phyloP scores from a whole-genome alignment of 2,329 filamentous ascomycete genomes.

The Colletotrichum sp. region DNA sequence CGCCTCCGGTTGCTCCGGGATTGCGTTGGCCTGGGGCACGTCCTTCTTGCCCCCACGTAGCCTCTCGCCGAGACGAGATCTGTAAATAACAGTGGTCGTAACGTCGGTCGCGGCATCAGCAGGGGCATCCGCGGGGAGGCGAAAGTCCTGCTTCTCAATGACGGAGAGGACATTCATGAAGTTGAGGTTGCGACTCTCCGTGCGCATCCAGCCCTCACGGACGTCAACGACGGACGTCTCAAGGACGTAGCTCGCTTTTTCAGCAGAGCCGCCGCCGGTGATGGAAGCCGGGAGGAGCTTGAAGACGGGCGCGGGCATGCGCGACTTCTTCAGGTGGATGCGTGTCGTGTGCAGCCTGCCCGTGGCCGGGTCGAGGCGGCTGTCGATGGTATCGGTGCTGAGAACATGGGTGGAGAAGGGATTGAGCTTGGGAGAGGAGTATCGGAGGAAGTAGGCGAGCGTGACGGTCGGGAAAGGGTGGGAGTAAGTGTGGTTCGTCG shows the following conservation, averaged over 20 bases:
- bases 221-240: constrained; percentile 82
- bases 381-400: constrained; percentile 82
- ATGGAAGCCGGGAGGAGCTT: constrained; percentile 76
- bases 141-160: constrained; percentile 76
- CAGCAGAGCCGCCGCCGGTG: constrained; percentile 64
- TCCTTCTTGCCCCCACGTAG: constrained; percentile 58
- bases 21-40: constrained; percentile 36
- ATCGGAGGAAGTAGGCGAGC: constrained; percentile 88
- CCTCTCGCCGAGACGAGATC: constrained; percentile 74
- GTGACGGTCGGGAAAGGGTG: constrained; percentile 87
- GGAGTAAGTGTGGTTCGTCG: constrained; percentile 74
- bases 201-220: constrained; percentile 82
- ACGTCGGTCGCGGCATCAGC: constrained; percentile 63
- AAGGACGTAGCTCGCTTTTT: constrained; percentile 80
- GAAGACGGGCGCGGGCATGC: constrained; percentile 75
- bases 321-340: constrained; percentile 82
- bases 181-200: constrained; percentile 81
- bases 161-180: constrained; percentile 83
- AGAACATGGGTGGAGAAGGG: constrained; percentile 84
- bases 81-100: constrained; percentile 75
- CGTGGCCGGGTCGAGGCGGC: constrained; percentile 73
- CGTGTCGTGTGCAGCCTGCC: constrained; percentile 80
- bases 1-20: constrained; percentile 42
- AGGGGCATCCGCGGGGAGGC: constrained; percentile 39
- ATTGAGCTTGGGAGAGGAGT: constrained; percentile 74